phyloP scores from a whole-genome alignment of 768 basidiomycete genomes.

The Agrocybe chaxingu region DNA sequence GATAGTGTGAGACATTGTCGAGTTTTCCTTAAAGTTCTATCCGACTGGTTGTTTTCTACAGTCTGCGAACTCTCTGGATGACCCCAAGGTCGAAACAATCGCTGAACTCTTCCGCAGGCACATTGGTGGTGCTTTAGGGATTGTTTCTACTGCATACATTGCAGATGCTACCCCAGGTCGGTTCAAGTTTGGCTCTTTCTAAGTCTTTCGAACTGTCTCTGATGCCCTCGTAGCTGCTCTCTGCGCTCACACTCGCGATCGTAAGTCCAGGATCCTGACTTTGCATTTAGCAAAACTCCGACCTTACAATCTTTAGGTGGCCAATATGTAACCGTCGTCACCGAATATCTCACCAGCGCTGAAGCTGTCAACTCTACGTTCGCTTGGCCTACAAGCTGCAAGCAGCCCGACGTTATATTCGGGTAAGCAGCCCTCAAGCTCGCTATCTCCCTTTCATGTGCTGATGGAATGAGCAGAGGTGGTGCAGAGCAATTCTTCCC shows the following conservation, averaged over 20 bases:
- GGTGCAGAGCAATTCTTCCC: conserved; percentile 43
- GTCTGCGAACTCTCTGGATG: conserved; percentile 38
- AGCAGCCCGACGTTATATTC: conserved; percentile 40
- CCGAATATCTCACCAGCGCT: conserved; percentile 33
- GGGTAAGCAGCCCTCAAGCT: conserved; percentile 24
- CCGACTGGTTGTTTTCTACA: conserved; percentile 7
- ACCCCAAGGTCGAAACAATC: conserved; percentile 43
- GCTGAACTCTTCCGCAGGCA: conserved; percentile 40
- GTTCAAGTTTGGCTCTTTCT: conserved; percentile 1
- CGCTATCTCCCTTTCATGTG: neutral
- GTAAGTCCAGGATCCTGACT: conserved; percentile 16
- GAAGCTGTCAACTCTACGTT: conserved; percentile 28
- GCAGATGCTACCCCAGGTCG: conserved; percentile 42
- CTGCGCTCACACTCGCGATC: conserved; percentile 39
- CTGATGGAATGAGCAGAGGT: conserved; percentile 24
- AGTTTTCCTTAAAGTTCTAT: neutral
- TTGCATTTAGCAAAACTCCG: neutral
- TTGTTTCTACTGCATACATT: conserved; percentile 43
- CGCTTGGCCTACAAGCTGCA: conserved; percentile 39
- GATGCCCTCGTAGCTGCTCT: conserved; percentile 26
- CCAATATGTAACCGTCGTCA: conserved; percentile 30
- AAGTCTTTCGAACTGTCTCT: neutral
- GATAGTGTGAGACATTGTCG: conserved; percentile 31
- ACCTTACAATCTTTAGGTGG: conserved; percentile 15
- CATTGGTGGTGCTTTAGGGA: conserved; percentile 38